These are phyloP conservation scores for Trichoderma atrobrunneum DNA, from an alignment of 2,329 filamentous ascomycete species.

Conservation along the genomic window DNA sequence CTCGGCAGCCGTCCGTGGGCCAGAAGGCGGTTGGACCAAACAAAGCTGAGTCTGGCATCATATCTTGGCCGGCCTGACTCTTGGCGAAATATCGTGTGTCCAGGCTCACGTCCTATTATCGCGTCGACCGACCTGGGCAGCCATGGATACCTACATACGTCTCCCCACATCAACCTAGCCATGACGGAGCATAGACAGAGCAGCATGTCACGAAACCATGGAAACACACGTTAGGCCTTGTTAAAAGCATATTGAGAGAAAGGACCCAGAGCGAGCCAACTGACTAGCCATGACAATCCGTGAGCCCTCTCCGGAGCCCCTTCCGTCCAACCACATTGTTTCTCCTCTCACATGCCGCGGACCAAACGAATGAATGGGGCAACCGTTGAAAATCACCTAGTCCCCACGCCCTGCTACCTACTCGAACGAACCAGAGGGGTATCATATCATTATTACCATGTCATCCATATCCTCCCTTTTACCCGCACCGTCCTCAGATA, in stretches of 20 bases:
- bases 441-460: conserved; percentile 5
- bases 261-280: not conserved
- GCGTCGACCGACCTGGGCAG: not conserved
- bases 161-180: not conserved
- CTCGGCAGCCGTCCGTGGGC: not conserved
- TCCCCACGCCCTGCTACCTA: not conserved
- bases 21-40: not conserved
- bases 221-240: not conserved
- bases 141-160: not conserved
- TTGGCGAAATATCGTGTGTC: not conserved
- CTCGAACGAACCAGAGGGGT: conserved; percentile 15
- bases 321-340: not conserved
- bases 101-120: conserved; percentile 16
- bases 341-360: not conserved
- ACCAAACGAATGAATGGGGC: not conserved
- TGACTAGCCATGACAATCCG: not conserved
- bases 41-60: not conserved
- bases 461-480: not conserved
- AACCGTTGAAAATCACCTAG: not conserved
- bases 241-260: not conserved
- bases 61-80: not conserved
- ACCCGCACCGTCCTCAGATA: not conserved
- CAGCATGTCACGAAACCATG: not conserved
- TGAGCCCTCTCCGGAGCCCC: not conserved
- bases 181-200: not conserved